Conservation (phyloP, 2,329 filamentous ascomycete genomes). For the Cladorrhinum sp. region DNA sequence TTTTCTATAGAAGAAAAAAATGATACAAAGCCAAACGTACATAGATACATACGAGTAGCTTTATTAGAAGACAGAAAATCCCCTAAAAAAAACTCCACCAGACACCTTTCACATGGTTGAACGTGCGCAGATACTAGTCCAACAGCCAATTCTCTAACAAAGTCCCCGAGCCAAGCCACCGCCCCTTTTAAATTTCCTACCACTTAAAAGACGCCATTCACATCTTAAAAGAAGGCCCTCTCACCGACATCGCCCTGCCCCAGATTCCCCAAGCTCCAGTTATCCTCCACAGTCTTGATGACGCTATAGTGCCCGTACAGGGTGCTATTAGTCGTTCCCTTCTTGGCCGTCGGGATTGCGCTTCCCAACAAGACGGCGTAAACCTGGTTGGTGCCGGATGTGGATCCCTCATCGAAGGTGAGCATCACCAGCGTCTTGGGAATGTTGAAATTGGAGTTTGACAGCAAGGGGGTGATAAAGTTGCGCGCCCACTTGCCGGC, state of each 20-base stretch:
- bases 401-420: conserved; percentile 77
- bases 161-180: too few relatives aligned
- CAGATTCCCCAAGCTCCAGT: conserved; percentile 67
- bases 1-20: too few relatives aligned
- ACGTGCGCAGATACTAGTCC: too few relatives aligned
- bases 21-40: too few relatives aligned
- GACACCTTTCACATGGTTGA: too few relatives aligned
- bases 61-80: too few relatives aligned
- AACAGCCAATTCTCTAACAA: too few relatives aligned
- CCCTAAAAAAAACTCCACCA: too few relatives aligned
- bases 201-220: too few relatives aligned
- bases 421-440: conserved; percentile 71
- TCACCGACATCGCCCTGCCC: conserved; percentile 71
- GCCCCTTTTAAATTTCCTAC: too few relatives aligned
- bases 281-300: conserved; percentile 64
- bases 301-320: conserved; percentile 74
- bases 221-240: conserved; percentile 43
- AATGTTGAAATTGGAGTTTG: conserved; percentile 65
- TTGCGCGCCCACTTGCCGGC: conserved; percentile 65
- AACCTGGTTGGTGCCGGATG: conserved; percentile 54
- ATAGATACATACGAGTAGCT: too few relatives aligned
- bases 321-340: conserved; percentile 64
- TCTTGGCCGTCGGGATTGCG: conserved; percentile 61
- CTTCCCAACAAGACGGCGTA: conserved; percentile 71
- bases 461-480: conserved; percentile 69